Conservation (phyloP, 1,139 yeast species). For the Sugiyamaella japonica region DNA sequence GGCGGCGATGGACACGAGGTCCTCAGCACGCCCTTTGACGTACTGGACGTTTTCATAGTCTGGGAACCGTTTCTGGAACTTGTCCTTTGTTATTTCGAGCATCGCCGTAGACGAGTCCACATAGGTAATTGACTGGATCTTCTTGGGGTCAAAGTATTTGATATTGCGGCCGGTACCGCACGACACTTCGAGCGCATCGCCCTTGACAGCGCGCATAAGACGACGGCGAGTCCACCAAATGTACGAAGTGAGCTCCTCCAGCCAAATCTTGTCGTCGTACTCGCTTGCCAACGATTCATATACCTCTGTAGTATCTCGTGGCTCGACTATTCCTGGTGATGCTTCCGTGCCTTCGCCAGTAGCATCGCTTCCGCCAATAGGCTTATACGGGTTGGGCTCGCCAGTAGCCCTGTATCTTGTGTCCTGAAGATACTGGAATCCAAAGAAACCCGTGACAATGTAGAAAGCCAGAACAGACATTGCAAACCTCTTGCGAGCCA, state of each 20-base stretch:
- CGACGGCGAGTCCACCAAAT: conserved; percentile 83
- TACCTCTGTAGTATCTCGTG: conserved; percentile 80
- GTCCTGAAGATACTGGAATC: conserved; percentile 38
- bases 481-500: conserved; percentile 23
- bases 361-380: conserved; percentile 21
- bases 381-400: conserved; percentile 38
- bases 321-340: conserved; percentile 45
- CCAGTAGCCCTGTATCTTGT: conserved; percentile 43
- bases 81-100: conserved; percentile 79
- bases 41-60: conserved; percentile 71
- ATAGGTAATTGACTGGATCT: conserved; percentile 72
- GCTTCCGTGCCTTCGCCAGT: conserved; percentile 22
- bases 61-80: conserved; percentile 68
- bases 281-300: conserved; percentile 76
- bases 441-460: conserved; percentile 34
- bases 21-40: conserved; percentile 92
- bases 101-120: conserved; percentile 80
- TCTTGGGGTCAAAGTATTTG: conserved; percentile 62
- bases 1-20: conserved; percentile 58
- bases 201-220: conserved; percentile 74
- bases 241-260: conserved; percentile 82
- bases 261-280: conserved; percentile 78
- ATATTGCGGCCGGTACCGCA: conserved; percentile 96
- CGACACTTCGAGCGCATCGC: conserved; percentile 91
- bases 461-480: conserved; percentile 32